Evolutionary conservation across 306 rosid species (phyloP), one percentile per base, ranked within the genome.

Genomic region (Hippophae rhamnoides): DNA sequence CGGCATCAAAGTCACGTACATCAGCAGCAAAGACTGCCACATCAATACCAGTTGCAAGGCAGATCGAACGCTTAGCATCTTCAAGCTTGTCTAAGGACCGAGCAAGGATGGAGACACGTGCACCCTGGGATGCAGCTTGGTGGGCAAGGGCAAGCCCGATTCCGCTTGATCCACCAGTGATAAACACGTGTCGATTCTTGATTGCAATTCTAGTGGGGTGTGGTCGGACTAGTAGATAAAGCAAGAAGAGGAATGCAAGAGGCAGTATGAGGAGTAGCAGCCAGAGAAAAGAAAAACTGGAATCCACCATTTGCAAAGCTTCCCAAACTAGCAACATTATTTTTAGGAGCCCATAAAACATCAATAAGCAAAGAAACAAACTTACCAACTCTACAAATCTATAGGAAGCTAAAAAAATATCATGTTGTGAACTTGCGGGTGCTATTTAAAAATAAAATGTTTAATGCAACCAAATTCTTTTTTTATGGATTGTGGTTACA

Each of bases 81-180:
- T 87, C 84, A 3, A 90, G 92, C 78, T 79, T 85, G 9, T 53
- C 54, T 5, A 13, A 14, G 0, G 98, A 87, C 7, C 98, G 89
- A 0, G 96, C 86, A 8, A 90, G 84, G 76, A 87, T 85, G 48
- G 96, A 87, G 65, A 90, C 96, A 6, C 83, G 82, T 5, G 96
- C 95, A 9, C 96, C 98, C 65, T 81, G 89, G 6, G 72, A 27
- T 2, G 95, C 92, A 12, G 98, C 98, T 11, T 53, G 89, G 71
- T 78, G 92, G 2, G 98, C 96, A 47, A 90, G 78, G 42, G 96
- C 95, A 5, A 92, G 95, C 0, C 98, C 98, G 65, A 92, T 92
- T 48, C 98, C 98, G 56, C 96, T 92, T 7, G 98, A 92, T 66
- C 96, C 96, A 1, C 98, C 93, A 7, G 98, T 87, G 76, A 92